Evolutionary conservation across 305 asterid species (phyloP).

Genomic region (Fraxinus nigra): DNA sequence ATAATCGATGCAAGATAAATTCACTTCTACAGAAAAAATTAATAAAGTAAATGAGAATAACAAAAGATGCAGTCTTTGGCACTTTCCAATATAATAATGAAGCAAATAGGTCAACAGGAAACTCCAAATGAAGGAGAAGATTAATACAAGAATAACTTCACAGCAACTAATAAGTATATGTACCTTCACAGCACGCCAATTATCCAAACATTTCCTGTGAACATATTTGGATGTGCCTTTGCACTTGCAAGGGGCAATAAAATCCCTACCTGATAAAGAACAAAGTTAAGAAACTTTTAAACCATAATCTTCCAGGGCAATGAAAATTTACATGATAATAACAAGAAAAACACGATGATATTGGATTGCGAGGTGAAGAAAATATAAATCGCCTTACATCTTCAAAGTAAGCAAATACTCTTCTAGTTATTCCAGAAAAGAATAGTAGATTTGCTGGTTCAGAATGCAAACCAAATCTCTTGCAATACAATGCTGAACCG

Average conservation of each 20-base stretch:
- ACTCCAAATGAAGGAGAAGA: not conserved
- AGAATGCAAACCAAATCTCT: no score
- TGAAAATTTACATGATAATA: no score
- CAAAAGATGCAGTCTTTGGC: no score
- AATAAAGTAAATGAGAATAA: no score
- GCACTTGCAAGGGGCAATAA: constrained; percentile 91
- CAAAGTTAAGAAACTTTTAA: not conserved
- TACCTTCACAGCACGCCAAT: constrained; percentile 74
- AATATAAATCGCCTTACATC: not conserved
- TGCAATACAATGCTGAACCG: no score
- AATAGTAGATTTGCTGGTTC: no score
- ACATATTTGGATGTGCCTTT: constrained; percentile 79
- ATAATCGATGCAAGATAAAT: no score
- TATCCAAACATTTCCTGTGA: constrained; percentile 64
- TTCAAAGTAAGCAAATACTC: not conserved
- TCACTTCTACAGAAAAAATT: no score
- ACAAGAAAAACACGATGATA: no score
- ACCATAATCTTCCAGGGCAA: no score
- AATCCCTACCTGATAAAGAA: constrained; percentile 54
- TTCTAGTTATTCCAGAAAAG: no score
- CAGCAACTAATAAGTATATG: not conserved
- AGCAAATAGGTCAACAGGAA: not conserved
- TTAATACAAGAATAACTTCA: not conserved
- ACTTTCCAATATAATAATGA: not conserved
- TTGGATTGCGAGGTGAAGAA: no score